phyloP scores from a whole-genome alignment of 371 early-diverging fungal species.

The Gilbertella persicaria region DNA sequence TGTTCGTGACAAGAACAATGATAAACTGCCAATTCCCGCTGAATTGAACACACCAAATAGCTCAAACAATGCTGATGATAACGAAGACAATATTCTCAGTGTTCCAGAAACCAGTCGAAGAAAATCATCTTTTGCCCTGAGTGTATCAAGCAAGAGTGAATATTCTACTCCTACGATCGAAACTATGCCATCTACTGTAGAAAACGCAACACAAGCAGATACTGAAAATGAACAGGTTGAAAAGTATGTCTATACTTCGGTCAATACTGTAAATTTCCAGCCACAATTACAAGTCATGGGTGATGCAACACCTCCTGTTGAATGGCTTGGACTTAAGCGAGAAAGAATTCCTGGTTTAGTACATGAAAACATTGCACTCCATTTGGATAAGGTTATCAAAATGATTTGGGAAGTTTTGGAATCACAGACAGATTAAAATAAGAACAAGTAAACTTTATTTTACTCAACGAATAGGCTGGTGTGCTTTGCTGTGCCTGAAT shows the following conservation, averaged over 20 bases:
- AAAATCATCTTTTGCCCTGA: not conserved
- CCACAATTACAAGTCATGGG: conserved; percentile 62
- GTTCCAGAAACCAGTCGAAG: not conserved
- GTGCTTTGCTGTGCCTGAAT: no score
- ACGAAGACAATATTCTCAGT: not conserved
- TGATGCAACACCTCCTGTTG: conserved; percentile 65
- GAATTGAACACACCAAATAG: conserved; percentile 19
- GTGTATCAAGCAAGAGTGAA: not conserved
- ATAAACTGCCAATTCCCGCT: not conserved
- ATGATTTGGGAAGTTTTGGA: conserved; percentile 15
- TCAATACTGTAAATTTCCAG: conserved; percentile 47
- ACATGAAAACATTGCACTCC: conserved; percentile 51
- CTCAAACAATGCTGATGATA: conserved; percentile 5
- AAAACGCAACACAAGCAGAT: not conserved
- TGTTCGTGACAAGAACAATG: conserved; percentile 19
- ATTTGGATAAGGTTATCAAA: conserved; percentile 31
- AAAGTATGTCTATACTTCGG: conserved; percentile 29
- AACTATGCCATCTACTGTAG: no score
- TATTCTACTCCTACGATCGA: not conserved
- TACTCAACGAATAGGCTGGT: no score
- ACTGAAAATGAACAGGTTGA: not conserved
- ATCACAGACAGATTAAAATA: conserved; percentile 17
- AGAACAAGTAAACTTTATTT: no score
- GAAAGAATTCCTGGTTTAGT: conserved; percentile 55
- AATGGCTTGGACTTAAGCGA: conserved; percentile 61